Base-by-base conservation (phyloP, 1,284 basidiomycete genomes). In the Inonotus hispidus region DNA sequence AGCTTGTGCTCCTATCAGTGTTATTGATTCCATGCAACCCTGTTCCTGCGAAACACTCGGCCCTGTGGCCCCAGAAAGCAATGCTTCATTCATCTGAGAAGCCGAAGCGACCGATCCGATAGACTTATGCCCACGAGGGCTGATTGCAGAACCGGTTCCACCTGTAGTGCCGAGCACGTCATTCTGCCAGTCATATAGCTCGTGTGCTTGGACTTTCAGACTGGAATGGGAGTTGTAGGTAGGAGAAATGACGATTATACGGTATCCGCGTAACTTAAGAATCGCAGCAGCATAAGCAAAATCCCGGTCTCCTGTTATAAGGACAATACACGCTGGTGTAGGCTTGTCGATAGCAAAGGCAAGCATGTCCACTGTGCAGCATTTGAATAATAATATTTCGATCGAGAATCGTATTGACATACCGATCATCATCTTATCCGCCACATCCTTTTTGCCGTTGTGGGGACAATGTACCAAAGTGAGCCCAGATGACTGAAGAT, bases 201-300 rank as follows among this genome's bases (percentile, higher is more conserved):
- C 19, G 23, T 43, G 38, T 3, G 62, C 62, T 35, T 59, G 59
- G 11, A 39, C 50, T 21, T 49, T 56, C 25, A 65, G 53, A 29
- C 53, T 59, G 16, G 41, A 46, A 61, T 73, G 71, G 1, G 68
- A 63, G 11, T 63, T 60, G 68, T 66, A 53, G 71, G 79, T 62
- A 56, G 81, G 78, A 25, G 53, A 53, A 50, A 84, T 72, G 16
- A 85, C 68, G 14, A 84, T 74, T 21, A 84, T 75, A 39, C 72
- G 70, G 68, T 83, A 83, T 56, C 71, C 72, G 49, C 83, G 75
- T 43, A 81, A 71, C 27, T 79, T 76, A 19, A 85, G 71, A 46
- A 78, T 73, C 1, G 83, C 80, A 25, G 82, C 71, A n/a, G 80
- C 79, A 68, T 84, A 85, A 0, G 81, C 78, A 68, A 84, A 86